A percentile compares a stretch with the other conserved stretches of the same genome.
These are phyloP conservation scores for Curvularia eragrostidis DNA, from an alignment of 2,329 filamentous ascomycete genomes.

Conservation along the genomic window DNA sequence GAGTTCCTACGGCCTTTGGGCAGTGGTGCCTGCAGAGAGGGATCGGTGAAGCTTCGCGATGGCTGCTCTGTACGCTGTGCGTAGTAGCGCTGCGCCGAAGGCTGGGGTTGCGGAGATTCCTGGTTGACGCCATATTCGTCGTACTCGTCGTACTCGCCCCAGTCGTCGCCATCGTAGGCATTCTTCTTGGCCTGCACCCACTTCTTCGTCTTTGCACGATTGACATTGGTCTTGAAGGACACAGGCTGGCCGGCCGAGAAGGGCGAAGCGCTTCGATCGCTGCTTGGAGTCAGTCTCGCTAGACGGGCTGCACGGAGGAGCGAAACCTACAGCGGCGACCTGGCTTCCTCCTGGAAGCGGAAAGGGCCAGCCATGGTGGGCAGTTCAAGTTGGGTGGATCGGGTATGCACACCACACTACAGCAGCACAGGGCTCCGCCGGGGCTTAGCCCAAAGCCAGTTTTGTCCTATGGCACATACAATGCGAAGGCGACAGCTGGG, in stretches of 20 bases:
- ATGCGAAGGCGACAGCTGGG: neutral
- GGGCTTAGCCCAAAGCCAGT: conserved; percentile 27
- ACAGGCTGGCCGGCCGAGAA: conserved; percentile 52
- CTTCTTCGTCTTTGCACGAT: conserved; percentile 88
- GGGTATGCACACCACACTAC: conserved; percentile 6
- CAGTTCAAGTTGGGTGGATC: conserved; percentile 3
- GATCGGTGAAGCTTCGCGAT: conserved; percentile 52
- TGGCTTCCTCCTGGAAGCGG: conserved; percentile 46
- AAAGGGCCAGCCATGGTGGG: conserved; percentile 51
- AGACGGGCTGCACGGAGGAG: neutral
- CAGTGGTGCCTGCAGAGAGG: conserved; percentile 40
- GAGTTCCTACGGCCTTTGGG: conserved; percentile 54
- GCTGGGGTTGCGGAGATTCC: conserved; percentile 50
- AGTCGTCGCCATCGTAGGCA: conserved; percentile 92
- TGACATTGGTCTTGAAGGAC: conserved; percentile 83
- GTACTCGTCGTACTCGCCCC: conserved; percentile 73
- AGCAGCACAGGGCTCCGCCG: conserved; percentile 7
- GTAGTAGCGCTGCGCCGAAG: conserved; percentile 53
- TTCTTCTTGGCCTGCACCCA: conserved; percentile 90
- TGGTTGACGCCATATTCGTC: conserved; percentile 62
- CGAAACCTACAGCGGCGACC: conserved; percentile 49
- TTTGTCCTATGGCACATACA: conserved; percentile 27
- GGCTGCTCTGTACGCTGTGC: conserved; percentile 38
- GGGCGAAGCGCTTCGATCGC: conserved; percentile 39
- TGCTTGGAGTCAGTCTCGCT: conserved; percentile 25